Conservation (phyloP, 805 yeast genomes). For the Saccharomycopsis babjevae region DNA sequence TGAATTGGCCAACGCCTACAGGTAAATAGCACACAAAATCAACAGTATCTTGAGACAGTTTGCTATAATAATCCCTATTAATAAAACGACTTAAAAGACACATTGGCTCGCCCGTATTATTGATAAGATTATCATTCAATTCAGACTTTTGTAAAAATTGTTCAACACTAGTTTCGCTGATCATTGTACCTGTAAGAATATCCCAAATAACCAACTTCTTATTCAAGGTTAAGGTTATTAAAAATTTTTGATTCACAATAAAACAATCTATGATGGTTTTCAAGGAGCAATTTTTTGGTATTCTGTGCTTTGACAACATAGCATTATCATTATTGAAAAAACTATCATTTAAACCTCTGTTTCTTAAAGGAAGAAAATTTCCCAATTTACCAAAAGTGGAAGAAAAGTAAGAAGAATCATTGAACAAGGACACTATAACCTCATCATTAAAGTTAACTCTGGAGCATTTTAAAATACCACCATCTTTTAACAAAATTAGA, state of each 20-base stretch:
- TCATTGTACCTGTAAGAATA: constrained; percentile 21
- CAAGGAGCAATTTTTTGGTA: constrained; percentile 24
- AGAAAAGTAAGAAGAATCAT: constrained; percentile 38
- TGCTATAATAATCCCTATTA: neutral
- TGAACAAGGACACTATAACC: constrained; percentile 35
- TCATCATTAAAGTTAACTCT: constrained; percentile 21
- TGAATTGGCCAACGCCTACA: constrained; percentile 33
- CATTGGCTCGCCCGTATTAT: constrained; percentile 26
- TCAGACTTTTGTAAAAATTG: neutral
- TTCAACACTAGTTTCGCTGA: neutral
- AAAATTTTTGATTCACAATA: constrained; percentile 21
- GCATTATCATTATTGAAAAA: constrained; percentile 1
- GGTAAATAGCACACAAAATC: constrained; percentile 33
- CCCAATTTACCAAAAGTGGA: constrained; percentile 25
- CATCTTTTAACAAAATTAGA: constrained; percentile 61
- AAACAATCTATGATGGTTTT: constrained; percentile 27
- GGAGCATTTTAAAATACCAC: constrained; percentile 55
- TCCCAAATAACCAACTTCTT: constrained; percentile 54
- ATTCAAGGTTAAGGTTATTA: constrained; percentile 45
- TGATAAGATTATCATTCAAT: constrained; percentile 20
- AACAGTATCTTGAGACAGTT: neutral
- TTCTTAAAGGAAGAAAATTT: constrained; percentile 18
- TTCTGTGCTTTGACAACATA: neutral
- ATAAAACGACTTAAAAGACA: constrained; percentile 22
- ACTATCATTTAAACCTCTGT: neutral